phyloP scores from a whole-genome alignment of 2,329 filamentous ascomycete genomes.

The Hypoxylon sp. region DNA sequence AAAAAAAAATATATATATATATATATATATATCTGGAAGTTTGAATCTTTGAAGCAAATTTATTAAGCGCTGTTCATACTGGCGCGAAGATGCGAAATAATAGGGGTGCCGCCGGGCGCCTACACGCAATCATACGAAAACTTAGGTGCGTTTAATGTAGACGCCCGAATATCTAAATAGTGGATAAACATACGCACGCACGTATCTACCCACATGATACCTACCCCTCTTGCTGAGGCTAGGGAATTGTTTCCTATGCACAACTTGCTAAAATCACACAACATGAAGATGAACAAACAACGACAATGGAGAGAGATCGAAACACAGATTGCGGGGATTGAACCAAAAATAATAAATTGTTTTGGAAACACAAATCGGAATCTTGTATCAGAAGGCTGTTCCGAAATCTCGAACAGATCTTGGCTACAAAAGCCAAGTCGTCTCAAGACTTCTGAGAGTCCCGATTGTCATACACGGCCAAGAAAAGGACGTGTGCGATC shows the following conservation, averaged over 20 bases:
- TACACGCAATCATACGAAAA: slow-evolving; percentile 5
- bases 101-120: slow-evolving; percentile 24
- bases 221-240: slow-evolving; percentile 4
- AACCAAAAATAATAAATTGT: slow-evolving; percentile 41
- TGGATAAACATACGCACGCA: neutral
- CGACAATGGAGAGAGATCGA: slow-evolving; percentile 34
- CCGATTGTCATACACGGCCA: slow-evolving; percentile 35
- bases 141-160: neutral
- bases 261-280: slow-evolving; percentile 3
- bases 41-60: neutral
- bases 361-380: slow-evolving; percentile 41
- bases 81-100: slow-evolving; percentile 31
- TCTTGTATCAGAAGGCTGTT: slow-evolving; percentile 46
- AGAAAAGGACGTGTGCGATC: slow-evolving; percentile 33
- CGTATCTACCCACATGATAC: slow-evolving; percentile 4
- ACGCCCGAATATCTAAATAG: neutral
- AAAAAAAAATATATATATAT: neutral
- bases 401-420: slow-evolving; percentile 39
- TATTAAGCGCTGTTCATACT: slow-evolving; percentile 3
- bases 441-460: slow-evolving; percentile 38
- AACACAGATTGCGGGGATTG: slow-evolving; percentile 40
- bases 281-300: slow-evolving; percentile 6
- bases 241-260: slow-evolving; percentile 32
- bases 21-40: neutral
- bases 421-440: slow-evolving; percentile 50